These are phyloP conservation scores for Periconia sp. DNA, from an alignment of 2,329 filamentous ascomycete genomes.

Conservation along the genomic window DNA sequence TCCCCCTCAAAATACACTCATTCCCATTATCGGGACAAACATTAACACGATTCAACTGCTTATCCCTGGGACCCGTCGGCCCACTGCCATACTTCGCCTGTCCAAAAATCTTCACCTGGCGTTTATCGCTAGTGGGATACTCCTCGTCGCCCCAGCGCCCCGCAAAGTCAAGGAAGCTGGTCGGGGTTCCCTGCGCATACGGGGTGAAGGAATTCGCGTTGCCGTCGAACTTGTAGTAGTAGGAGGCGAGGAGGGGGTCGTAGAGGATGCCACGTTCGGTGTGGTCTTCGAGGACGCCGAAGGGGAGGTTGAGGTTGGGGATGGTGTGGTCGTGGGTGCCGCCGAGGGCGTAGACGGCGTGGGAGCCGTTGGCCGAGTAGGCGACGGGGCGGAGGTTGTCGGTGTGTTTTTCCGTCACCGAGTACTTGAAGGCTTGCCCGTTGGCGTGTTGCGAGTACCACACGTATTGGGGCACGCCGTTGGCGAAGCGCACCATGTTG, in stretches of 20 bases:
- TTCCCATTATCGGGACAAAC: conserved; percentile 59
- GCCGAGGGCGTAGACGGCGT: conserved; percentile 64
- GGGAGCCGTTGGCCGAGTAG: conserved; percentile 63
- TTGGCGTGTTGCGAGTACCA: conserved; percentile 66
- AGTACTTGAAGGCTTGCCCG: conserved; percentile 65
- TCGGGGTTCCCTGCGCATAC: conserved; percentile 53
- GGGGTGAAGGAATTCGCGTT: conserved; percentile 48
- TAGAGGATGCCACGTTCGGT: conserved; percentile 59
- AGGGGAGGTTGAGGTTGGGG: conserved; percentile 61
- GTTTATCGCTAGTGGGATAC: conserved; percentile 54
- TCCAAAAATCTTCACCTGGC: conserved; percentile 51
- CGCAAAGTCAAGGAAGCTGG: conserved; percentile 58
- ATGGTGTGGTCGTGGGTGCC: conserved; percentile 66
- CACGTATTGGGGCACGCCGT: conserved; percentile 56
- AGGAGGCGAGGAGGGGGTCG: conserved; percentile 61
- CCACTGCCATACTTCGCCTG: conserved; percentile 56
- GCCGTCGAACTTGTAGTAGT: conserved; percentile 57
- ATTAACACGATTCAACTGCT: conserved; percentile 57
- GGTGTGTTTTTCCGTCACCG: conserved; percentile 53
- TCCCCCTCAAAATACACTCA: conserved; percentile 48
- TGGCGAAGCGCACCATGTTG: conserved; percentile 65
- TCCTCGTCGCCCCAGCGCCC: conserved; percentile 66
- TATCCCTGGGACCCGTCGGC: conserved; percentile 63
- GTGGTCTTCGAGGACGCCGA: conserved; percentile 54
- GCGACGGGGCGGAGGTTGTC: conserved; percentile 55